Evolutionary conservation across 768 basidiomycete species (phyloP).

Genomic region (Amanita fuliginea): DNA sequence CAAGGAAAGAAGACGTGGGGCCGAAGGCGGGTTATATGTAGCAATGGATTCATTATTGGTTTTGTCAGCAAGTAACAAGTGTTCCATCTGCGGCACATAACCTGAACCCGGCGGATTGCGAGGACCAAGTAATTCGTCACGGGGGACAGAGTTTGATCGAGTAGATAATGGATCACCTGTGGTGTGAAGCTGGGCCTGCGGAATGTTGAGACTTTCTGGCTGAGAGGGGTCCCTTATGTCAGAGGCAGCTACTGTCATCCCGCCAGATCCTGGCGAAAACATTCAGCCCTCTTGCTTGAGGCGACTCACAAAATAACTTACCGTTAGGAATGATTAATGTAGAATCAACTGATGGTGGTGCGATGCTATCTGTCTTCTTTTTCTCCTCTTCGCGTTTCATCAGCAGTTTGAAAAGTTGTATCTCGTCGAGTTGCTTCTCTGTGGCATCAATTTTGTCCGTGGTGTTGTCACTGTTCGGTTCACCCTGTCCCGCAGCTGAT

Average conservation of each 20-base stretch:
- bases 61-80: neutral
- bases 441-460: constrained; percentile 14
- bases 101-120: neutral
- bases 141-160: neutral
- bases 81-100: constrained; percentile 8
- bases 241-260: neutral
- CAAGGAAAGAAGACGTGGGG: constrained; percentile 40
- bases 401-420: constrained; percentile 72
- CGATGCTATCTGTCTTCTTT: constrained; percentile 19
- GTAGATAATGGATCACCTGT: neutral
- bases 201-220: neutral
- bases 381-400: constrained; percentile 69
- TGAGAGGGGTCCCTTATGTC: neutral
- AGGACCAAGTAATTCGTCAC: neutral
- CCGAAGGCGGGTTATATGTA: constrained; percentile 36
- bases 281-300: neutral
- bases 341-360: constrained; percentile 1
- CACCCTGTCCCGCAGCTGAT: constrained; percentile 1
- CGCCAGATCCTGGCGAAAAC: neutral
- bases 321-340: neutral
- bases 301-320: neutral
- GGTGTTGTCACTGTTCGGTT: constrained; percentile 7
- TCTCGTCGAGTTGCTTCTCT: constrained; percentile 58
- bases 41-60: constrained; percentile 6
- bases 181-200: neutral